Percentiles rank a stretch among this genome's conserved stretches.
Conservation (phyloP, 176 grass and related monocot species). For the Alopecurus myosuroides region DNA sequence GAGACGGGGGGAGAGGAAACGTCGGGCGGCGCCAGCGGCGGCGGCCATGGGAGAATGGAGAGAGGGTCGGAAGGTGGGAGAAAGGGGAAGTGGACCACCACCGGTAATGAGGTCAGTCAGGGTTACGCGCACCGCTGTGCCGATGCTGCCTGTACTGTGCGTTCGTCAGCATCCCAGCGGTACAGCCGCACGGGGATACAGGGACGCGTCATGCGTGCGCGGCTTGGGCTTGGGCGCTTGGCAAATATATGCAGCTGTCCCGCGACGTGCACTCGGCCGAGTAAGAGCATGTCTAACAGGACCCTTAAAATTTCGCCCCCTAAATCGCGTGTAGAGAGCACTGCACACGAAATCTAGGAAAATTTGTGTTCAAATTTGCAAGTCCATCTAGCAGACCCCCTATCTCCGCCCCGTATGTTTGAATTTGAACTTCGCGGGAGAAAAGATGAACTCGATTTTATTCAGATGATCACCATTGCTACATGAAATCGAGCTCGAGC, state of each 20-base stretch:
- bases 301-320: too few relatives aligned
- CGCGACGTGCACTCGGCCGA: not conserved
- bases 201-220: not conserved
- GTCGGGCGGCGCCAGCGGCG: constrained; percentile 23
- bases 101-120: not conserved
- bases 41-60: constrained; percentile 37
- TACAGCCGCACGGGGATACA: constrained; percentile 8
- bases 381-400: too few relatives aligned
- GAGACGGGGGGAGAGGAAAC: not conserved
- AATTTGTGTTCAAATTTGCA: too few relatives aligned
- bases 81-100: not conserved
- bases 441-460: too few relatives aligned
- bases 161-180: not conserved
- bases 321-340: too few relatives aligned
- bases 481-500: too few relatives aligned
- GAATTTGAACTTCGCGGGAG: too few relatives aligned
- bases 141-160: not conserved
- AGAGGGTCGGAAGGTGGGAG: not conserved
- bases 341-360: too few relatives aligned
- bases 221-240: too few relatives aligned
- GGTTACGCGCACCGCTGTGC: not conserved
- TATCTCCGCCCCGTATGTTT: too few relatives aligned
- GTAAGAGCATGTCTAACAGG: too few relatives aligned
- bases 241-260: not conserved
- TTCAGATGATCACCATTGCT: too few relatives aligned